Conservation (phyloP, 2,329 filamentous ascomycete genomes). For the Penicillium sp. region DNA sequence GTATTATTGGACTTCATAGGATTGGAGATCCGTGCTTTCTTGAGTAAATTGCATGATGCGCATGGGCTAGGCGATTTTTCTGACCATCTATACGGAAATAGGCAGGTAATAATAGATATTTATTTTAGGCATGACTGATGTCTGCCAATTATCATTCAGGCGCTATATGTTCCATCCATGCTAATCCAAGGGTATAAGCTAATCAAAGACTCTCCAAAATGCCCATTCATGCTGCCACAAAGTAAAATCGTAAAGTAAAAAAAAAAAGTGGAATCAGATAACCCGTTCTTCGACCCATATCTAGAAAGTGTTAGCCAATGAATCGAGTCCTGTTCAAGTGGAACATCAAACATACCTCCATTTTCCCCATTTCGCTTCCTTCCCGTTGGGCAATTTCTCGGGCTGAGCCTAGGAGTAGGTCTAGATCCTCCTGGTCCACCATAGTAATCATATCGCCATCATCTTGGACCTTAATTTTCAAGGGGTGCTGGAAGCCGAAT, state of each 20-base stretch:
- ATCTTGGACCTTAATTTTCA: slow-evolving; percentile 89
- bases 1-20: background rate
- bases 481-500: slow-evolving; percentile 65
- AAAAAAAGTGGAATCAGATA: background rate
- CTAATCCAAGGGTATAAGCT: slow-evolving; percentile 18
- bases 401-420: slow-evolving; percentile 75
- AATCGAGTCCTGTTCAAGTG: background rate
- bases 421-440: slow-evolving; percentile 93
- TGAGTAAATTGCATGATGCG: too few relatives aligned
- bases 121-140: background rate
- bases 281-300: slow-evolving; percentile 3
- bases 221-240: slow-evolving; percentile 4
- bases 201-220: background rate
- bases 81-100: background rate
- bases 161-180: slow-evolving; percentile 10
- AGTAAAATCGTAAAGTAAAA: background rate
- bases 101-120: background rate
- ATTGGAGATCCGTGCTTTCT: background rate
- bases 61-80: too few relatives aligned
- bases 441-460: slow-evolving; percentile 93
- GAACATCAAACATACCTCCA: slow-evolving; percentile 71
- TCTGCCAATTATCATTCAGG: background rate
- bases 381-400: slow-evolving; percentile 70
- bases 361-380: slow-evolving; percentile 80
- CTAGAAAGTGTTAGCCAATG: slow-evolving; percentile 5